phyloP scores from a whole-genome alignment of 208 protist species.

The Wallacemonas sp. region DNA sequence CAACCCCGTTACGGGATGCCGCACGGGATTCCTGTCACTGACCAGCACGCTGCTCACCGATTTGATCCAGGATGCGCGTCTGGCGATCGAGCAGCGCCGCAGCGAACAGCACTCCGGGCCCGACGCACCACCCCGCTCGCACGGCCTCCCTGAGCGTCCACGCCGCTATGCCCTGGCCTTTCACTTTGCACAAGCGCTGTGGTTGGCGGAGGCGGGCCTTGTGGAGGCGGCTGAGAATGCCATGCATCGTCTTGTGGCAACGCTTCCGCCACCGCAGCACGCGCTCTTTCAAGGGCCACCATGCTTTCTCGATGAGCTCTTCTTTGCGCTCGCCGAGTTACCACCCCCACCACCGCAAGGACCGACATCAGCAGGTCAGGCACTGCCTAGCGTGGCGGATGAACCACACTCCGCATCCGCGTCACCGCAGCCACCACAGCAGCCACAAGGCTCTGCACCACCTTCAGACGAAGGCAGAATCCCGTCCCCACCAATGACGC shows the following conservation, averaged over 20 bases:
- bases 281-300: conserved; percentile 32
- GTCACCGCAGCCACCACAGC: not conserved
- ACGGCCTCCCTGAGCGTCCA: conserved; percentile 47
- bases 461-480: no score
- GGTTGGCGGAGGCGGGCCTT: conserved; percentile 69
- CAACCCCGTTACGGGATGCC: conserved; percentile 41
- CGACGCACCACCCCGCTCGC: not conserved
- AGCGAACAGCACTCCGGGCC: not conserved
- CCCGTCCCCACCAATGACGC: no score
- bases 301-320: conserved; percentile 43
- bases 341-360: conserved; percentile 10
- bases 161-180: conserved; percentile 43
- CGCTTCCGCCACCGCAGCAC: conserved; percentile 28
- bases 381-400: not conserved
- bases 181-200: conserved; percentile 71
- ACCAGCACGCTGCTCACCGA: conserved; percentile 64
- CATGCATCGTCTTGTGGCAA: conserved; percentile 17
- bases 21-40: conserved; percentile 64
- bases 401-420: not conserved
- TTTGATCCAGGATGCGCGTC: conserved; percentile 49
- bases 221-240: conserved; percentile 28
- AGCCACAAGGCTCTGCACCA: no score
- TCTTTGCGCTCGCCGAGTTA: conserved; percentile 40
- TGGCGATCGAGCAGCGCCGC: conserved; percentile 28
- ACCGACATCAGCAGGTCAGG: not conserved